Base-by-base conservation (phyloP, 345 rosid species). In the Populus simonii region DNA sequence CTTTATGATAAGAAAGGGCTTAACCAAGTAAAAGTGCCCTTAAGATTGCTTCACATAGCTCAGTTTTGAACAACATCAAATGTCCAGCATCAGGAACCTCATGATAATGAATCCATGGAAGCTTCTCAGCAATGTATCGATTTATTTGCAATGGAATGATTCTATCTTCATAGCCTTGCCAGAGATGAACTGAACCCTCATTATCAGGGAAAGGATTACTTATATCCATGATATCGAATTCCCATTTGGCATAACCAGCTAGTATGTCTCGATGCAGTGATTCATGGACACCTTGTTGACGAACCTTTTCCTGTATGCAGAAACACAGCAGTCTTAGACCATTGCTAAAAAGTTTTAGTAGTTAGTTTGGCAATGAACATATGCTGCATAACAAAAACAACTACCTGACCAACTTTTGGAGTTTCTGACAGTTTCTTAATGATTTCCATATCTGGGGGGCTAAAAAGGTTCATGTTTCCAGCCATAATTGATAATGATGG, bases 51-150 rank as follows among this genome's bases (percentile, higher is more conserved):
- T 87, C 92, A 63, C 89, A 89, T 49, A 39, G 36, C n/a, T 86
- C 79, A 22, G 71, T 81, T 82, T 87, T 86, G n/a, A 74, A 85
- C 45, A 89, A 51, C 51, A 90, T 39, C 41, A 88, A 61, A 84
- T 94, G 97, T 10, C 98, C 98, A 18, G 81, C 79, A 20, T 89
- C 88, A 31, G 81, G 78, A 78, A 93, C 87, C 73, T 94, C 93
- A 1, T 93, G 93, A 81, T 92, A 91, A 17, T 72, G 88, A 75
- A 93, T 87, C 96, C 98, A 94, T 7, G 93, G 95, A 71, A 89
- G 89, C 83, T 86, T 90, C 45, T 88, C 79, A 0, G 91, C 65
- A 8, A 94, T 78, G 77, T 80, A 89, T 12, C 80, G 88, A 47
- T 88, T 90, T 36, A 93, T 47, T 63, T 84, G 74, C 4, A 31